phyloP scores from a whole-genome alignment of 2,329 filamentous ascomycete species.

The Fusarium drepaniforme region DNA sequence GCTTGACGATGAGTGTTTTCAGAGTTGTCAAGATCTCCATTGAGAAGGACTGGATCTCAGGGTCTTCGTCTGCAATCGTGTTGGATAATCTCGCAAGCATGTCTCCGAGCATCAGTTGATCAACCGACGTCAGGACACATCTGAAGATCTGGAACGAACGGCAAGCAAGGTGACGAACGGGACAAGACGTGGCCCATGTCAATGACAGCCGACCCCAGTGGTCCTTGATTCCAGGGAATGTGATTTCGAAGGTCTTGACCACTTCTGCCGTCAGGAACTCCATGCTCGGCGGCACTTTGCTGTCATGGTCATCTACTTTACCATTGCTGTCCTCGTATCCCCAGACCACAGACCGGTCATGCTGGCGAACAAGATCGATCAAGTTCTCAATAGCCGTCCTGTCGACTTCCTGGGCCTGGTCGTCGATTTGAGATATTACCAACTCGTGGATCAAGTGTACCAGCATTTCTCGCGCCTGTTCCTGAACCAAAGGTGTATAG shows the following conservation, averaged over 20 bases:
- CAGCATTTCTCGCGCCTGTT: conserved; percentile 97
- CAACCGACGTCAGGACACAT: conserved; percentile 89
- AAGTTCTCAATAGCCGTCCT: conserved; percentile 87
- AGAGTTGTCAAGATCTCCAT: conserved; percentile 98
- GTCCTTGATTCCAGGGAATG: conserved; percentile 88
- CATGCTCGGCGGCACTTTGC: conserved; percentile 90
- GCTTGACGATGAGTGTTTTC: conserved; percentile 88
- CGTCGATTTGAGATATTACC: conserved; percentile 83
- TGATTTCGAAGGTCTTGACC: conserved; percentile 85
- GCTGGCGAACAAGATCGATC: conserved; percentile 86
- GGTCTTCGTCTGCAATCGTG: conserved; percentile 94
- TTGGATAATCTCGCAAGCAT: conserved; percentile 97
- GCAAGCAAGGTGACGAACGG: conserved; percentile 93
- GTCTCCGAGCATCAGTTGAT: conserved; percentile 94
- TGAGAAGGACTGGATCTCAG: conserved; percentile 95
- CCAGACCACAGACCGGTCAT: conserved; percentile 90
- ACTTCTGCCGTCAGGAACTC: conserved; percentile 84
- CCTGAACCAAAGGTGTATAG: conserved; percentile 93
- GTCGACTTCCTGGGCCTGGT: conserved; percentile 69
- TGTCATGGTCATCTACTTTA: conserved; percentile 77
- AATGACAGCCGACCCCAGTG: conserved; percentile 92
- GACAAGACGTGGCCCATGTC: conserved; percentile 96
- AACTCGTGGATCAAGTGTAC: conserved; percentile 97
- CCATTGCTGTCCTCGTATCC: conserved; percentile 93
- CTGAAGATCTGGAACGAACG: conserved; percentile 98